A percentile compares a stretch with the other conserved stretches of the same genome.
phyloP scores from a whole-genome alignment of 768 basidiomycete genomes.

The Rubroboletus satanas region DNA sequence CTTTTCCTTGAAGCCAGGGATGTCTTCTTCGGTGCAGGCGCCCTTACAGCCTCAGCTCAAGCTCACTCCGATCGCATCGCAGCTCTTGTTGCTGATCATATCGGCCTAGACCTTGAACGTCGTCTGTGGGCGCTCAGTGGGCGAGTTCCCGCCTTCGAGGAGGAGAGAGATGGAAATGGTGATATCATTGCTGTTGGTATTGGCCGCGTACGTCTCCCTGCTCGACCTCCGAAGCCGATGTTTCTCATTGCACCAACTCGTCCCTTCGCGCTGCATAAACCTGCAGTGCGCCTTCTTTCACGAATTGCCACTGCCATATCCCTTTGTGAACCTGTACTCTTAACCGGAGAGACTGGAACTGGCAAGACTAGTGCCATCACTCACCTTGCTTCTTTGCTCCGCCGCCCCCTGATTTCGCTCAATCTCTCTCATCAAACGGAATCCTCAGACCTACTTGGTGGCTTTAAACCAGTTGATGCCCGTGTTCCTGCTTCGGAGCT shows the following conservation, averaged over 20 bases:
- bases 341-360: constrained; percentile 98
- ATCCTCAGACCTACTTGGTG: constrained; percentile 88
- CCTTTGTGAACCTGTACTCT: constrained; percentile 75
- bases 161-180: constrained; percentile 67
- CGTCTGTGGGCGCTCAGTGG: constrained; percentile 65
- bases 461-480: constrained; percentile 93
- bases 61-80: constrained; percentile 50
- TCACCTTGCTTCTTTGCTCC: constrained; percentile 76
- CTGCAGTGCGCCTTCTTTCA: constrained; percentile 74
- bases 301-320: constrained; percentile 73
- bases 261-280: constrained; percentile 87
- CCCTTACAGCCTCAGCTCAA: constrained; percentile 49
- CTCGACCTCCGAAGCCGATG: constrained; percentile 37
- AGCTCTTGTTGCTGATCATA: constrained; percentile 50
- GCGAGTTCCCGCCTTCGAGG: constrained; percentile 61
- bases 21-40: constrained; percentile 80
- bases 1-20: constrained; percentile 87
- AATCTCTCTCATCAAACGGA: constrained; percentile 97
- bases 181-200: constrained; percentile 52
- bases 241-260: constrained; percentile 36
- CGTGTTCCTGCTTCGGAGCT: constrained; percentile 69
- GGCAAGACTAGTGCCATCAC: constrained; percentile 95
- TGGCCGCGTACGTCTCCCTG: constrained; percentile 58
- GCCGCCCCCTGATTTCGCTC: constrained; percentile 74
- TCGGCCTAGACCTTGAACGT: constrained; percentile 68